Conservation (phyloP, 345 rosid species). For the Populus tremula region DNA sequence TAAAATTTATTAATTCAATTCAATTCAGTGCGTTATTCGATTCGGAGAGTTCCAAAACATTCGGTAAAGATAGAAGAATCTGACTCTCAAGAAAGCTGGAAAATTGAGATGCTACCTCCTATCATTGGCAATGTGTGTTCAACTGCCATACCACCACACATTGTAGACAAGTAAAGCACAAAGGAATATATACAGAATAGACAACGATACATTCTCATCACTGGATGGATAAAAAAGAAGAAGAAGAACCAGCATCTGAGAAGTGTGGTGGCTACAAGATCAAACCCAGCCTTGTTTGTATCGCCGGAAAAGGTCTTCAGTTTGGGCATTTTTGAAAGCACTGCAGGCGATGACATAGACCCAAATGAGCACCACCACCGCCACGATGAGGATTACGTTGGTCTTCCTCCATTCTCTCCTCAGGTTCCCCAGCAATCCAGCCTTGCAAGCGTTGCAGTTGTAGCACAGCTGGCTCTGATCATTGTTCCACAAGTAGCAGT, state of each 20-base stretch:
- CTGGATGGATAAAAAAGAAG: neutral
- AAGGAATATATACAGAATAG: slow-evolving; percentile 18
- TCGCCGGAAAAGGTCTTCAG: slow-evolving; percentile 66
- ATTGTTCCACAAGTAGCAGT: slow-evolving; percentile 81
- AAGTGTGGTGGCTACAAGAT: slow-evolving; percentile 13
- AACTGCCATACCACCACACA: slow-evolving; percentile 3
- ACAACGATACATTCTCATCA: neutral
- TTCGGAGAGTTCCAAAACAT: no score
- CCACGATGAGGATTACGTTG: slow-evolving; percentile 65
- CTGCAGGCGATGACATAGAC: slow-evolving; percentile 83
- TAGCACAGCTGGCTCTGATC: slow-evolving; percentile 82
- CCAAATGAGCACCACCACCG: slow-evolving; percentile 70
- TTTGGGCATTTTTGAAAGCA: slow-evolving; percentile 85
- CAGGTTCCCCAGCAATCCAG: slow-evolving; percentile 75
- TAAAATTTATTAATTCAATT: no score
- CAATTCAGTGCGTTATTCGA: no score
- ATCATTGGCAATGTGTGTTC: neutral
- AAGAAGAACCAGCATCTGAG: neutral
- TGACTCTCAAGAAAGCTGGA: neutral
- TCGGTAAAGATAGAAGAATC: no score
- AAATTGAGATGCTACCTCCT: slow-evolving; percentile 22
- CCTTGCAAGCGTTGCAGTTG: slow-evolving; percentile 81
- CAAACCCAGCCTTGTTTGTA: slow-evolving; percentile 69
- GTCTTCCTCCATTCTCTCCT: slow-evolving; percentile 86
- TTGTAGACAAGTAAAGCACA: slow-evolving; percentile 12